Evolutionary conservation across 768 basidiomycete species (phyloP), one percentile per base, ranked within the genome.

Genomic region (Glaciozyma martinii): DNA sequence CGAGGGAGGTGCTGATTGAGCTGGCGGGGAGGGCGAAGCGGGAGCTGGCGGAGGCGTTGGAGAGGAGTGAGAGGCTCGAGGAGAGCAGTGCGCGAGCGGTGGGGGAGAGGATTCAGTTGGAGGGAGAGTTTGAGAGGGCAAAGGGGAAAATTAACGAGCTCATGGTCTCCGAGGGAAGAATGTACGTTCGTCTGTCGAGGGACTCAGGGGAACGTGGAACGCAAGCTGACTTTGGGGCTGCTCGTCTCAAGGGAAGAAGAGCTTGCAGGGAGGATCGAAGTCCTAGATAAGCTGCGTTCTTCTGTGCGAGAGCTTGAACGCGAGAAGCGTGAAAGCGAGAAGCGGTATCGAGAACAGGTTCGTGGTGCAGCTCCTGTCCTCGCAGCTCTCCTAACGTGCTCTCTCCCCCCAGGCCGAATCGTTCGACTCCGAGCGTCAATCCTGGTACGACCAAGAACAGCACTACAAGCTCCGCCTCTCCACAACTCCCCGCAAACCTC

Each of bases 391-490:
- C 49, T 57, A 56, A 67, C 68, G 63, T 67, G 68, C 63, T 68
- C 64, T 63, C 62, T 53, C 60, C 58, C 33, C 64, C 33, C 73
- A 93, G 90, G 86, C 85, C n/a, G 79, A 83, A 23, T 87, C 87
- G 5, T 93, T 92, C 74, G 91, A 94, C 74, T 87, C 89, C 12
- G 91, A 94, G 77, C 86, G 91, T 42, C 89, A 92, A 75, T 82
- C 89, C 21, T 88, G 91, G 76, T 90, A 90, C 74, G 90, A 93
- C 77, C 90, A 89, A 73, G 90, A 94, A 73, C 88, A 92, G 74
- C 90, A 91, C 76, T 85, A 92, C 69, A 91, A 90, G 77, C 87
- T 88, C 53, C 88, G 89, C 12, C 82, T 91, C 46, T 79, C 82
- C 10, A 83, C 88, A 67, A 80, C 82, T 52, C 15, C 21, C 44